phyloP scores from a whole-genome alignment of 1,284 basidiomycete genomes.

The Marasmius fiardii region DNA sequence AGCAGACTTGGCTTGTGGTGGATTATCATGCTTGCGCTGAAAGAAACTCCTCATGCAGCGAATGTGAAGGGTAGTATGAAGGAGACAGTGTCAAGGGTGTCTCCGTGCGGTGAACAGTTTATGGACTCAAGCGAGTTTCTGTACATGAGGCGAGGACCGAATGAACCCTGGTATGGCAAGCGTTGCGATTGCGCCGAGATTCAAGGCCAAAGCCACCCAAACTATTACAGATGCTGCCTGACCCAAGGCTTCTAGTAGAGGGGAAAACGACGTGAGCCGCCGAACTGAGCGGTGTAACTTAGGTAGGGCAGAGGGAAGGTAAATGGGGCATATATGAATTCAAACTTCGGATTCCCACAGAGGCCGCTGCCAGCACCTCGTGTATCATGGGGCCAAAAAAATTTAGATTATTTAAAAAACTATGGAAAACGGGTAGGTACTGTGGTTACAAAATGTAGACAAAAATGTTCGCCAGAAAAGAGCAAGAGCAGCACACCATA shows the following conservation, averaged over 20 bases:
- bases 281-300: not conserved
- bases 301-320: not conserved
- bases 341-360: not conserved
- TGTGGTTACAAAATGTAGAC: too few relatives aligned
- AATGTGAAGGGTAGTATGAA: constrained; percentile 1
- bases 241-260: not conserved
- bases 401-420: too few relatives aligned
- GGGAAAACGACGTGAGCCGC: not conserved
- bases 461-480: constrained; percentile 28
- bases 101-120: constrained; percentile 12
- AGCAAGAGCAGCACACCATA: constrained; percentile 11
- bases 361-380: not conserved
- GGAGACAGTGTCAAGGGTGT: not conserved
- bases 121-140: constrained; percentile 11
- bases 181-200: constrained; percentile 6
- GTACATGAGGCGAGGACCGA: constrained; percentile 39
- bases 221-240: not conserved
- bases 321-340: not conserved
- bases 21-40: constrained; percentile 41
- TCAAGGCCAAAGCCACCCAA: not conserved
- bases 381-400: not conserved
- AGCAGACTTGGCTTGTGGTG: constrained; percentile 29
- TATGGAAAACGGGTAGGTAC: too few relatives aligned
- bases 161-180: constrained; percentile 10
- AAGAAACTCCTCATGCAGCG: constrained; percentile 52